Base-by-base conservation (phyloP, 257 asterid genomes). In the Sherardia arvensis region DNA sequence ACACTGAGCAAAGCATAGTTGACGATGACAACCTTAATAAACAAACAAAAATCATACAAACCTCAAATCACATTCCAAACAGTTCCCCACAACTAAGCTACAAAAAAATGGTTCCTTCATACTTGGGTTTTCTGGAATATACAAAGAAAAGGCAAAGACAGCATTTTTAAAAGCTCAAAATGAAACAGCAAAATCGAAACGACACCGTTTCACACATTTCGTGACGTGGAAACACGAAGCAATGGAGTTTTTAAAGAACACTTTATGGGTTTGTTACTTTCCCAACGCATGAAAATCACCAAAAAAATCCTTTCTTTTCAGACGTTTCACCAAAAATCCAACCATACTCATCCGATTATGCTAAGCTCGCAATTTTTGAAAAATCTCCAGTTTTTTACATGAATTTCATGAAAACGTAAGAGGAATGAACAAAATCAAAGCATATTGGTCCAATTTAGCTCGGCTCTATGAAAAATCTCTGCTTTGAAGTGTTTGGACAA, bases 11-110 rank as follows among this genome's bases (percentile, higher is more conserved):
- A 66, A 71, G 66, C 47, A 59, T 47, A 68, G 65, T 54, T 26
- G 78, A 81, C 25, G 54, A 69, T 45, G 73, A 71, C 70, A 63
- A 67, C 61, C 17, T 18, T 29, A 70, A 67, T 43, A 57, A 72
- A 45, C 22, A 67, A 27, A 7, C 30, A 4, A 26, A 27, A 56
- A 56, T 28, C 22, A 56, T 62, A 14, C 66, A 29, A 36, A 49
- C 56, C 10, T 54, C 11, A 61, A 62, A 23, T 72, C 34, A 54
- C 30, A 21, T 63, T 63, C 67, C 15, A 14, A 47, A 56, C 38
- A 56, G 61, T 58, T 30, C 25, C 4, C 62, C 34, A 58, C 21
- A 29, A 28, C 9, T 58, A 17, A 28, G 5, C 27, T 30, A 38
- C 34, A 15, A 28, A 55, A 8, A 18, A 59, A 59, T 18, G 5